Percentiles rank a stretch among this genome's conserved stretches.
Evolutionary conservation across 2,329 filamentous ascomycete species (phyloP).

Genomic region (Aspergillus sergii): DNA sequence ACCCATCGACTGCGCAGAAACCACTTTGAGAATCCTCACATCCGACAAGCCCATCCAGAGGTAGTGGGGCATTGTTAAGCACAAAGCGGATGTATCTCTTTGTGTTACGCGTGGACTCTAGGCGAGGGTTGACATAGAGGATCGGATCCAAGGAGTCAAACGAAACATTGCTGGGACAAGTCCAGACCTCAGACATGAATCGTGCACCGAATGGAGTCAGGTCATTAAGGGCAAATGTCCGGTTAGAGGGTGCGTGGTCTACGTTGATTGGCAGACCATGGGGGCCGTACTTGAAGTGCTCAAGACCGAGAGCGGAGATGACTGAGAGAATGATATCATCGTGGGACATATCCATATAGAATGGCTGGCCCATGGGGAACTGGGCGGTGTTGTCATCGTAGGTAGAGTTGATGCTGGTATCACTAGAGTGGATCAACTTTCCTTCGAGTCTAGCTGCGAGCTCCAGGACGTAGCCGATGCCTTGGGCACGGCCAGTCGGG

Average conservation of each 20-base stretch:
- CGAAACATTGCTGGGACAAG: slow-evolving; percentile 40
- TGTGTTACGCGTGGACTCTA: slow-evolving; percentile 17
- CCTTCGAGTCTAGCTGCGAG: slow-evolving; percentile 52
- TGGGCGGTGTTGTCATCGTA: slow-evolving; percentile 48
- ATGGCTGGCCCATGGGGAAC: slow-evolving; percentile 52
- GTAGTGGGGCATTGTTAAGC: slow-evolving; percentile 32
- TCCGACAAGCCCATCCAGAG: slow-evolving; percentile 28
- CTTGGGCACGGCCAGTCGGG: slow-evolving; percentile 55
- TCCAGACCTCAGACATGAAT: slow-evolving; percentile 59
- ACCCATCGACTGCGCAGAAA: slow-evolving; percentile 32
- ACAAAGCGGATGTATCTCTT: slow-evolving; percentile 33
- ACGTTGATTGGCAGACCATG: slow-evolving; percentile 29
- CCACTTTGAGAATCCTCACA: slow-evolving; percentile 30
- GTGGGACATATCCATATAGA: slow-evolving; percentile 58
- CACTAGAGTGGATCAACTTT: slow-evolving; percentile 51
- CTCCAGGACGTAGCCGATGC: slow-evolving; percentile 57
- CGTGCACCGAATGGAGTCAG: slow-evolving; percentile 59
- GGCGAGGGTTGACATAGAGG: slow-evolving; percentile 31
- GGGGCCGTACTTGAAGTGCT: slow-evolving; percentile 50
- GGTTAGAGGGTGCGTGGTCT: slow-evolving; percentile 49
- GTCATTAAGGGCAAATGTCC: slow-evolving; percentile 53
- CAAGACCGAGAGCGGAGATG: slow-evolving; percentile 56
- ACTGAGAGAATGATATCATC: slow-evolving; percentile 56
- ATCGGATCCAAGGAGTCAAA: slow-evolving; percentile 44
- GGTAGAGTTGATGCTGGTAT: slow-evolving; percentile 56